Evolutionary conservation across 352 stramenopile species (phyloP), one percentile per base, ranked within the genome.

Genomic region (Phytophthora tentaculata): DNA sequence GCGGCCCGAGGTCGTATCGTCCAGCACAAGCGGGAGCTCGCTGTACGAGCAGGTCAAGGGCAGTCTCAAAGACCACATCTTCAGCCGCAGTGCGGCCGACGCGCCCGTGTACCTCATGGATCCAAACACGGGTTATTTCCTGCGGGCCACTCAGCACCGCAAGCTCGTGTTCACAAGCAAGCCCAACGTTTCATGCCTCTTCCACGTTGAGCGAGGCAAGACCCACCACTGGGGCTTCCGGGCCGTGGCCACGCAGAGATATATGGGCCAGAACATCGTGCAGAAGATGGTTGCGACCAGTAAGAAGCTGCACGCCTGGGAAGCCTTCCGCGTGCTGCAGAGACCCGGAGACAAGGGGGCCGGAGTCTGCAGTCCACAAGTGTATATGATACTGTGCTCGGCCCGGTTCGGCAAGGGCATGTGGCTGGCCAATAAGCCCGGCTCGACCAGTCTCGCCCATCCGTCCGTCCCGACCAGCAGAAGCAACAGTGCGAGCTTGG

Each of bases 181-280:
- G 12, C 82, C 85, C 2, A 86, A 90, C 28, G 76, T 80, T 0
- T 86, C 83, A 32, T 92, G 87, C 43, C 59, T 93, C n/a, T 95
- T 95, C 61, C 73, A 92, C 29, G 77, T 91, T 20, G 77, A 85
- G 35, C 71, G 76, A 17, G 85, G 87, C 13, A 93, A 93, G 50
- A 90, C 83, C 0, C 85, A 93, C 60, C 84, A 95, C 61, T 95
- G 87, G 87, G 85, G 85, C n/a, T 90, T 95, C 61, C 71, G 85
- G 10, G 87, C 85, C 17, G 80, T 61, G 9, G 65, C 84, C 35
- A 80, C 82, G 20, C 81, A 91, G 58, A 71, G 83, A 41, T 94
- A 84, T 56, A 67, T 95, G 5, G 87, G 87, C 13, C 86, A 94
- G 71, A 95, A 91, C 50, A 75, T 94, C 57, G 77, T 95, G 22